Evolutionary conservation across 192 early-diverging fungal species (phyloP).

Genomic region (Coemansia sp.): DNA sequence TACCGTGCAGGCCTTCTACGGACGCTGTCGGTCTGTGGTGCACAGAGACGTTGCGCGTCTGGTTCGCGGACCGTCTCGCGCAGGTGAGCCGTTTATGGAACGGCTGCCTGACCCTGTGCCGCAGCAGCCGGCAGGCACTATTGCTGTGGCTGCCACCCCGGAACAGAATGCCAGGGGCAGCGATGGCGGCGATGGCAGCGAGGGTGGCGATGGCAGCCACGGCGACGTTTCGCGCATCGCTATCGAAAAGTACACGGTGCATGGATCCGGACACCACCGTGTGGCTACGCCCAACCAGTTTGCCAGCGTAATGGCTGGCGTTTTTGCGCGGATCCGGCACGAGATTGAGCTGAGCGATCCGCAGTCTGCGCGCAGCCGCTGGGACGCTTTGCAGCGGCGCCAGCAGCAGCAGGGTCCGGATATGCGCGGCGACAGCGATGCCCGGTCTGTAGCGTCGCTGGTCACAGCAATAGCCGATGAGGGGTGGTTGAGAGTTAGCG

Average conservation of each 20-base stretch:
- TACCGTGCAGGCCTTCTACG: constrained; percentile 25
- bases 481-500: not conserved
- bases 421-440: constrained; percentile 5
- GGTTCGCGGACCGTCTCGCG: constrained; percentile 4
- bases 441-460: constrained; percentile 19
- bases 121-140: constrained; percentile 1
- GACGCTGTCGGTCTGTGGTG: constrained; percentile 42
- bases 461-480: constrained; percentile 17
- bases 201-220: not conserved
- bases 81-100: constrained; percentile 22
- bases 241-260: constrained; percentile 39
- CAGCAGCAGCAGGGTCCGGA: not conserved
- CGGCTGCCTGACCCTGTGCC: constrained; percentile 7
- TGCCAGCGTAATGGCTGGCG: constrained; percentile 11
- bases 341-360: constrained; percentile 19
- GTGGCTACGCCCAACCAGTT: constrained; percentile 30
- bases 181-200: not conserved
- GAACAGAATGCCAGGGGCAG: not conserved
- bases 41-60: constrained; percentile 10
- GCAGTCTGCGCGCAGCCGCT: constrained; percentile 21
- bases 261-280: not conserved
- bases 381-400: constrained; percentile 21
- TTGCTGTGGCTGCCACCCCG: not conserved
- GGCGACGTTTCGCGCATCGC: constrained; percentile 4
- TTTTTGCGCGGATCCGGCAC: constrained; percentile 42